Conservation (phyloP, 2,329 filamentous ascomycete genomes). For the Neodidymelliopsis sp. region DNA sequence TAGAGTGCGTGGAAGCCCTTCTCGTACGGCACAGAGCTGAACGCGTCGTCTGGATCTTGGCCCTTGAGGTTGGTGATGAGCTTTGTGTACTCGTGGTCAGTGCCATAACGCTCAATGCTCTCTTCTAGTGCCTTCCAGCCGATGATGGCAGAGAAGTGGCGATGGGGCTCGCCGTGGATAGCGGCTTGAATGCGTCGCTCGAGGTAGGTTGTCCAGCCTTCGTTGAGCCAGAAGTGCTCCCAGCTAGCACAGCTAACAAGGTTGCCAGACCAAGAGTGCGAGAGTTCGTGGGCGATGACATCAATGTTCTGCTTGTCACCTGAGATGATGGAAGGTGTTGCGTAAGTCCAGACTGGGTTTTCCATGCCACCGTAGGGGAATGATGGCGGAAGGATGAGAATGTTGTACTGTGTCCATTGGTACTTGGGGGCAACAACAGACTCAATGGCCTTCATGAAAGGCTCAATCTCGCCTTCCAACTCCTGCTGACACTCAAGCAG, state of each 20-base stretch:
- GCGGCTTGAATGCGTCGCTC: conserved; percentile 82
- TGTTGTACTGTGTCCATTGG: conserved; percentile 94
- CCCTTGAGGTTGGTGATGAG: conserved; percentile 86
- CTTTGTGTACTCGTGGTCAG: conserved; percentile 91
- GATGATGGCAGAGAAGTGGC: conserved; percentile 94
- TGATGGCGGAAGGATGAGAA: conserved; percentile 85
- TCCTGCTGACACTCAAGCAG: conserved; percentile 87
- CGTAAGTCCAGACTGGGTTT: conserved; percentile 94
- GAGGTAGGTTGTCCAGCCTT: conserved; percentile 93
- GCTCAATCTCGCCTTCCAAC: conserved; percentile 88
- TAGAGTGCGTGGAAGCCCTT: conserved; percentile 97
- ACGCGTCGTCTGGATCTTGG: conserved; percentile 94
- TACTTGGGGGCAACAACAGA: conserved; percentile 79
- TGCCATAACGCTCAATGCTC: conserved; percentile 77
- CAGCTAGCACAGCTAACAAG: conserved; percentile 79
- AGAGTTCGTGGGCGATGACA: conserved; percentile 87
- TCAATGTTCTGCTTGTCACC: conserved; percentile 86
- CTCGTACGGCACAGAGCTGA: conserved; percentile 91
- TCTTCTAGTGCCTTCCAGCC: conserved; percentile 92
- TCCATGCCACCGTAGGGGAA: conserved; percentile 73
- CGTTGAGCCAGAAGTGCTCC: conserved; percentile 78
- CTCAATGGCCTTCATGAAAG: conserved; percentile 87
- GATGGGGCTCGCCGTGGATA: conserved; percentile 82
- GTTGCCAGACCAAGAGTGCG: conserved; percentile 87
- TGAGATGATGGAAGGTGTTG: conserved; percentile 91